phyloP scores from a whole-genome alignment of 768 basidiomycete species.

The Hypholoma fasciculare region DNA sequence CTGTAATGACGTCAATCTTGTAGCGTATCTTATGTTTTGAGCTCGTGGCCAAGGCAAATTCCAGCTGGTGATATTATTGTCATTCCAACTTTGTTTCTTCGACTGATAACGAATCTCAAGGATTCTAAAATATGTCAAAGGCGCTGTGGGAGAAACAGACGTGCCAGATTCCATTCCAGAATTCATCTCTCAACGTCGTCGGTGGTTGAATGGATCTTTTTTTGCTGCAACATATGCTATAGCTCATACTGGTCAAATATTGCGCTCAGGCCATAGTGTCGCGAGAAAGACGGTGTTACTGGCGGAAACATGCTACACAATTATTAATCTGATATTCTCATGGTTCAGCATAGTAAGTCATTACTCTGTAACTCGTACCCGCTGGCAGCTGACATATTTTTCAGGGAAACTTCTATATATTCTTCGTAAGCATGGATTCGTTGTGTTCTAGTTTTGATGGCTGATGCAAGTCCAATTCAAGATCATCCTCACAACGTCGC shows the following conservation, averaged over 20 bases:
- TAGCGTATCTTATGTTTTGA: conserved; percentile 86
- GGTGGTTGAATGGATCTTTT: conserved; percentile 92
- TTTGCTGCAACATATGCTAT: conserved; percentile 95
- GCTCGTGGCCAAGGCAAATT: conserved; percentile 74
- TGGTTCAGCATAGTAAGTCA: conserved; percentile 88
- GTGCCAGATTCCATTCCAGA: conserved; percentile 92
- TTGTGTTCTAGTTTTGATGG: neutral
- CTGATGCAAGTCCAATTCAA: conserved; percentile 24
- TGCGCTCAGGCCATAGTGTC: conserved; percentile 79
- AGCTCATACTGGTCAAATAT: conserved; percentile 79
- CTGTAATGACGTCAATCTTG: conserved; percentile 8
- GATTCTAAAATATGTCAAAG: conserved; percentile 96
- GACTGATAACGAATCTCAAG: conserved; percentile 39
- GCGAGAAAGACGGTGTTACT: conserved; percentile 73
- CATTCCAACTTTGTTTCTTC: neutral
- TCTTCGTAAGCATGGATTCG: conserved; percentile 65
- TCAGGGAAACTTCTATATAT: conserved; percentile 93
- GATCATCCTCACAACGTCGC: conserved; percentile 86
- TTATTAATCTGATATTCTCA: conserved; percentile 83
- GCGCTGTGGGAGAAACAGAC: conserved; percentile 90
- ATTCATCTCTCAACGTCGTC: conserved; percentile 89
- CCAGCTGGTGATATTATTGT: conserved; percentile 57
- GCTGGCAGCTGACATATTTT: neutral
- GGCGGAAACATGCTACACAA: conserved; percentile 83
- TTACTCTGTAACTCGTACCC: neutral